Evolutionary conservation across 169 alveolate genomes (phyloP).

Genomic region (Cryptosporidium ryanae): DNA sequence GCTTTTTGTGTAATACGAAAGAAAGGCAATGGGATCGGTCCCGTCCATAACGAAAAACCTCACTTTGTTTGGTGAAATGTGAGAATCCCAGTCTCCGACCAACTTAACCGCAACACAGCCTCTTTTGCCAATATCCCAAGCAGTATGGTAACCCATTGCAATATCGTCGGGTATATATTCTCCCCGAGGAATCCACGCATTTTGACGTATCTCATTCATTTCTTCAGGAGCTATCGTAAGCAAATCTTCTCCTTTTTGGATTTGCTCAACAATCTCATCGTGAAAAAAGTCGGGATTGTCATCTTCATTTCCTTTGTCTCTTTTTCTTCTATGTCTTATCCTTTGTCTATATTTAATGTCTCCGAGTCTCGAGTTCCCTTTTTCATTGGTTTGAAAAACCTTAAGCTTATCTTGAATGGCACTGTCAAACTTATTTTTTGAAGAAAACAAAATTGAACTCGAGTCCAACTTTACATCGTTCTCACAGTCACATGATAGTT

Average conservation of each 20-base stretch:
- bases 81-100: slow-evolving; percentile 78
- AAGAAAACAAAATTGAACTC: slow-evolving; percentile 14
- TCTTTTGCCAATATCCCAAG: slow-evolving; percentile 81
- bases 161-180: slow-evolving; percentile 77
- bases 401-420: slow-evolving; percentile 52
- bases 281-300: slow-evolving; percentile 51
- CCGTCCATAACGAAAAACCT: slow-evolving; percentile 82
- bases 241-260: slow-evolving; percentile 35
- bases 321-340: slow-evolving; percentile 46
- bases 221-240: slow-evolving; percentile 46
- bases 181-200: slow-evolving; percentile 79
- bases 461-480: slow-evolving; percentile 51
- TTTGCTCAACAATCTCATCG: slow-evolving; percentile 69
- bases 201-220: slow-evolving; percentile 73
- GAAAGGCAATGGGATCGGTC: slow-evolving; percentile 77
- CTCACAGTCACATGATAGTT: slow-evolving; percentile 48
- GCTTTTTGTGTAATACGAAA: slow-evolving; percentile 60
- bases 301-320: slow-evolving; percentile 57
- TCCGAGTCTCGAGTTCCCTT: slow-evolving; percentile 21
- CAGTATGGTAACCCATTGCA: slow-evolving; percentile 79
- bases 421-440: slow-evolving; percentile 22
- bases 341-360: slow-evolving; percentile 65
- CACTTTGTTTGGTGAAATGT: slow-evolving; percentile 75
- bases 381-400: slow-evolving; percentile 21
- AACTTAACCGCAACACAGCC: slow-evolving; percentile 81